These are phyloP conservation scores for Ustilago trichophora DNA, from an alignment of 1,284 basidiomycete genomes.

Conservation along the genomic window DNA sequence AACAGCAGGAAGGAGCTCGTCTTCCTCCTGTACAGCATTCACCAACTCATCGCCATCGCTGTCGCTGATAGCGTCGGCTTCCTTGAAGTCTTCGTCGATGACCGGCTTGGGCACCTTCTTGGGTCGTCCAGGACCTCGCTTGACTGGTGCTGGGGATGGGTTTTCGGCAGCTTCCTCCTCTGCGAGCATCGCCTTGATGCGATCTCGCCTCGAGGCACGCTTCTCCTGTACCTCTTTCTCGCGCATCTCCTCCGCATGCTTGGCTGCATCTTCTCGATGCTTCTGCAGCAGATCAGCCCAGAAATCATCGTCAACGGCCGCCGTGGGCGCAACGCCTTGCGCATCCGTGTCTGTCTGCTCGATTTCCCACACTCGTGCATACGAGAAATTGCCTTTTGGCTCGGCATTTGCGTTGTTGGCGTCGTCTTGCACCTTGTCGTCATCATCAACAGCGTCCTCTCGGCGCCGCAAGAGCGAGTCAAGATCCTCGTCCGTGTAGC, in stretches of 20 bases:
- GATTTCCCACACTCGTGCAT: slow-evolving; percentile 65
- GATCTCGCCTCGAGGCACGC: slow-evolving; percentile 29
- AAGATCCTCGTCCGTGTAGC: slow-evolving; percentile 63
- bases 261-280: slow-evolving; percentile 50
- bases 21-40: slow-evolving; percentile 25
- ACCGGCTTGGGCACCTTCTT: slow-evolving; percentile 18
- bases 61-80: slow-evolving; percentile 21
- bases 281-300: slow-evolving; percentile 63
- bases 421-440: slow-evolving; percentile 23
- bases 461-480: slow-evolving; percentile 61
- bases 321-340: slow-evolving; percentile 41
- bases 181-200: slow-evolving; percentile 31
- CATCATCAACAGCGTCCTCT: slow-evolving; percentile 45
- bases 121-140: slow-evolving; percentile 23
- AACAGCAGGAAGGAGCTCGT: slow-evolving; percentile 31
- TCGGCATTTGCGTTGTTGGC: slow-evolving; percentile 23
- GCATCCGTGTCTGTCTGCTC: slow-evolving; percentile 24
- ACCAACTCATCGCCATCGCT: slow-evolving; percentile 28
- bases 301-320: slow-evolving; percentile 56
- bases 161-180: slow-evolving; percentile 12
- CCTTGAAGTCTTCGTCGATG: slow-evolving; percentile 29
- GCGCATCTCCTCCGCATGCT: slow-evolving; percentile 23
- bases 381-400: slow-evolving; percentile 53
- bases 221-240: slow-evolving; percentile 21
- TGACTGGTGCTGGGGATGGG: slow-evolving; percentile 2